Conservation (phyloP, 1,139 yeast species). For the Geotrichum macrosporum region DNA sequence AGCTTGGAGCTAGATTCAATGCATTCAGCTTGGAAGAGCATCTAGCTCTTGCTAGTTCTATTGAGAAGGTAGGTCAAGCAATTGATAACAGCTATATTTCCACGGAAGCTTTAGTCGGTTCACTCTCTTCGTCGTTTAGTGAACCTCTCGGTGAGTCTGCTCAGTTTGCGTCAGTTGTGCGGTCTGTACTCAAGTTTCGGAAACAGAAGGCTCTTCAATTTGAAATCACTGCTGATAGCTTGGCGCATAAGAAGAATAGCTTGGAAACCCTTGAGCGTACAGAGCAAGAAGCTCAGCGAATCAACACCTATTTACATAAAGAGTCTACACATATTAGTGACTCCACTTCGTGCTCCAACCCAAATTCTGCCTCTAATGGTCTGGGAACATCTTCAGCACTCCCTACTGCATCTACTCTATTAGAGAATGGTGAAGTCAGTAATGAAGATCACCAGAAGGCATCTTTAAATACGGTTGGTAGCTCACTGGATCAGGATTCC, state of each 20-base stretch:
- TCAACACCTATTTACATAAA: constrained; percentile 35
- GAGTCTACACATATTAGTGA: constrained; percentile 19
- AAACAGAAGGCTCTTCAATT: constrained; percentile 65
- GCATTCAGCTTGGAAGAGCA: constrained; percentile 65
- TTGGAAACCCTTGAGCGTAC: constrained; percentile 41
- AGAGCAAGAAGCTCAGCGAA: constrained; percentile 43
- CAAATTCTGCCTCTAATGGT: neutral
- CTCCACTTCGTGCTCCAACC: constrained; percentile 1
- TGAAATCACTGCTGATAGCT: constrained; percentile 52
- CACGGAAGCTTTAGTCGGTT: constrained; percentile 62
- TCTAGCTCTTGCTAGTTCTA: constrained; percentile 45
- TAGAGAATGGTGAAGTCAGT: constrained; percentile 2
- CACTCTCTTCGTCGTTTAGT: constrained; percentile 65
- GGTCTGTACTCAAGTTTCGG: constrained; percentile 65
- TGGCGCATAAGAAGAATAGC: constrained; percentile 42
- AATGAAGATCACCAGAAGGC: constrained; percentile 9
- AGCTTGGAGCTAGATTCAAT: constrained; percentile 66
- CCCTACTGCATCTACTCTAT: neutral
- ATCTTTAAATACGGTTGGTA: constrained; percentile 1
- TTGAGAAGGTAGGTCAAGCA: constrained; percentile 76
- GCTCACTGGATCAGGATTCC: constrained; percentile 10
- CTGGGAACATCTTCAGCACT: constrained; percentile 5
- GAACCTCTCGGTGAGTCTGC: constrained; percentile 85
- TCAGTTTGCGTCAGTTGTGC: constrained; percentile 64
- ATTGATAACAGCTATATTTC: constrained; percentile 69